phyloP scores from a whole-genome alignment of 495 filamentous ascomycete genomes.

The Penicillium antarcticum region DNA sequence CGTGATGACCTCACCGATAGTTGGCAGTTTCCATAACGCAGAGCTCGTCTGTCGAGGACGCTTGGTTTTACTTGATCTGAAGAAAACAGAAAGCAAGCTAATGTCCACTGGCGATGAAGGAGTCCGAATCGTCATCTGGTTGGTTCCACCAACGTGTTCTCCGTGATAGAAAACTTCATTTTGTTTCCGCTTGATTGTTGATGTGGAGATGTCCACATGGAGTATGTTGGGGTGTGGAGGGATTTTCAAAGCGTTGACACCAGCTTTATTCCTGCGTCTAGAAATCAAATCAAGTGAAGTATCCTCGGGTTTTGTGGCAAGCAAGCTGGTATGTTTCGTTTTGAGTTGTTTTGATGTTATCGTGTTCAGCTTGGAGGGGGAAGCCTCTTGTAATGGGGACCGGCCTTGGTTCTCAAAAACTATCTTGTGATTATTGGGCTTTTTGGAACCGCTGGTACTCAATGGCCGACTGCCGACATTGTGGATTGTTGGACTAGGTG shows the following conservation, averaged over 20 bases:
- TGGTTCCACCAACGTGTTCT: no score
- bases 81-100: slow-evolving; percentile 2
- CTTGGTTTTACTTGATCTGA: neutral
- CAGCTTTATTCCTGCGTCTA: no score
- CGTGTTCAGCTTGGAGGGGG: no score
- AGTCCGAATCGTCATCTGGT: neutral
- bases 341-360: neutral
- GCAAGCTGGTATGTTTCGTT: neutral
- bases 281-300: no score
- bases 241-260: no score
- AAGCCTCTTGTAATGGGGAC: neutral
- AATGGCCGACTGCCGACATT: neutral
- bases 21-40: slow-evolving; percentile 1
- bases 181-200: no score
- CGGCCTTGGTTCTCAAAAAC: neutral
- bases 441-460: neutral
- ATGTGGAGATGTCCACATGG: no score
- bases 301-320: no score
- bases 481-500: no score
- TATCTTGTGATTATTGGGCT: neutral
- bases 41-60: neutral
- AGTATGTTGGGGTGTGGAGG: no score
- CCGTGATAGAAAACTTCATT: no score
- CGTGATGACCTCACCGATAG: neutral
- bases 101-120: neutral